Evolutionary conservation across 306 rosid genomes (phyloP).

Genomic region (Glycyrrhiza uralensis): DNA sequence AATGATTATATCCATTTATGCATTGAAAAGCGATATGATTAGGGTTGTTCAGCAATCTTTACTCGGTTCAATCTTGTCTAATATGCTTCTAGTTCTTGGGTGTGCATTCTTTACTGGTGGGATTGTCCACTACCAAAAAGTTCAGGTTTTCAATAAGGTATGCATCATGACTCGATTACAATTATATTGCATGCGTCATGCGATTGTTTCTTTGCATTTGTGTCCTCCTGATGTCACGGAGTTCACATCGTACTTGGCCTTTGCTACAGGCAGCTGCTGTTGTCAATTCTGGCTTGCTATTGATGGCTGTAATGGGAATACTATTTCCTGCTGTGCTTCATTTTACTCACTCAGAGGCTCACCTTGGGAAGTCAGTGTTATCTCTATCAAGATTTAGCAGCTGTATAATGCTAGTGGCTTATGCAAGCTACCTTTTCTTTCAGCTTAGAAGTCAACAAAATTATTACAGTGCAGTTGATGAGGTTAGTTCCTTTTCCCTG

Average conservation of each 20-base stretch:
- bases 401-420: conserved; percentile 78
- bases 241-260: conserved; percentile 29
- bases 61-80: conserved; percentile 85
- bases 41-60: conserved; percentile 95
- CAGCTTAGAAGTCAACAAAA: conserved; percentile 68
- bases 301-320: conserved; percentile 97
- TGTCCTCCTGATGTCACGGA: not conserved
- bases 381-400: conserved; percentile 92
- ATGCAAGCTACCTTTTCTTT: conserved; percentile 84
- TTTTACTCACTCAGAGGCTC: conserved; percentile 78
- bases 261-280: conserved; percentile 74
- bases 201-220: not conserved
- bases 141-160: conserved; percentile 77
- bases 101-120: conserved; percentile 95
- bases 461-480: conserved; percentile 49
- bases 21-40: conserved; percentile 80
- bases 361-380: conserved; percentile 72
- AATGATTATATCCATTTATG: conserved; percentile 86
- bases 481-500: conserved; percentile 44
- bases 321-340: conserved; percentile 91
- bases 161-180: not conserved
- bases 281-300: conserved; percentile 79
- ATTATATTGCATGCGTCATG: not conserved
- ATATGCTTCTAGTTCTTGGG: conserved; percentile 92
- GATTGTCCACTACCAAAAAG: conserved; percentile 50